Evolutionary conservation across 495 filamentous ascomycete genomes (phyloP).

Genomic region (Tetracladium setigerum): DNA sequence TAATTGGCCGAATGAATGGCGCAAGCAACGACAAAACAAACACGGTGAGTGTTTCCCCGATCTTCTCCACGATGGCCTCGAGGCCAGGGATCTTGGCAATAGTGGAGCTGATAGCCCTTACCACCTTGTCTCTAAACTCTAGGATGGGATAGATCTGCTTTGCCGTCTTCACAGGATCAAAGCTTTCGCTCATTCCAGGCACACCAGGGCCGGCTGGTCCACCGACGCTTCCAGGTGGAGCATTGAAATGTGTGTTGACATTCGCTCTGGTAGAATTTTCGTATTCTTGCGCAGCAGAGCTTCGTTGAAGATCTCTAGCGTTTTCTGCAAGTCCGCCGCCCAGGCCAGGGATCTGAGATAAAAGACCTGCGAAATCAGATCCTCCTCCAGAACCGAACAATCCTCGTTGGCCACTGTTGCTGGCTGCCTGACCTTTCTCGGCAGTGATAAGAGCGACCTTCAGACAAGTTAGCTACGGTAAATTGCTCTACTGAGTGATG

Average conservation of each 20-base stretch:
- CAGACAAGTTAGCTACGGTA: no score
- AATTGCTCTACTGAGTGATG: no score
- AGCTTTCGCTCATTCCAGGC: conserved; percentile 62
- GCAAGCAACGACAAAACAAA: conserved; percentile 86
- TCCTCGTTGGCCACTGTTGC: conserved; percentile 24
- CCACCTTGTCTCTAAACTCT: conserved; percentile 87
- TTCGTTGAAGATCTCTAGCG: conserved; percentile 65
- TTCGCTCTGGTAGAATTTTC: conserved; percentile 37
- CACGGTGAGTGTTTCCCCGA: conserved; percentile 82
- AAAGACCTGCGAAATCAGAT: conserved; percentile 57
- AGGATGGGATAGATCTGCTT: conserved; percentile 91
- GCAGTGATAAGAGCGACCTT: conserved; percentile 51
- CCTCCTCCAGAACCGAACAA: conserved; percentile 30
- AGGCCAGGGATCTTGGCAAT: conserved; percentile 91
- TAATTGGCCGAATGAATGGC: conserved; percentile 84
- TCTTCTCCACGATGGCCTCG: conserved; percentile 77
- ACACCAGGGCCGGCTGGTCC: conserved; percentile 46
- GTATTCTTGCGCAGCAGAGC: conserved; percentile 67
- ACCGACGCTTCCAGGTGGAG: conserved; percentile 38
- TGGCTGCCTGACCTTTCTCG: conserved; percentile 37
- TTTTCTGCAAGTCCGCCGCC: conserved; percentile 64
- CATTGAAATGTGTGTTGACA: conserved; percentile 34
- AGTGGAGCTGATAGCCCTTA: conserved; percentile 69
- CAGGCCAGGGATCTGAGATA: conserved; percentile 73
- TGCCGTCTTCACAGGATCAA: conserved; percentile 77